phyloP scores from a whole-genome alignment of 2,329 filamentous ascomycete genomes.

The Pseudocercospora vitis region DNA sequence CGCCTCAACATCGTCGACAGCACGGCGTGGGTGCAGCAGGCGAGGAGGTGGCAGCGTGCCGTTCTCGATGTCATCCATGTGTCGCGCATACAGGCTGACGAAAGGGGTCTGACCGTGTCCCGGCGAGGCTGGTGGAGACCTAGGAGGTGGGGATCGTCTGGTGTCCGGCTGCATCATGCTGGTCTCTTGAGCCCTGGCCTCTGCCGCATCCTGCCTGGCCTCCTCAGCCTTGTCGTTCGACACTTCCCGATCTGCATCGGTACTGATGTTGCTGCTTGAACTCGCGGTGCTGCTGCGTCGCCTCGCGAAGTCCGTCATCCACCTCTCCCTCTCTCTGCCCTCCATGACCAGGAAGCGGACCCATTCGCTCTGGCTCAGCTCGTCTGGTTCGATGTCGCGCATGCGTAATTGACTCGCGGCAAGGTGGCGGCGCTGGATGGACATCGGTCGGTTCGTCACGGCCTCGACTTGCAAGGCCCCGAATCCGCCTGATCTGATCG shows the following conservation, averaged over 20 bases:
- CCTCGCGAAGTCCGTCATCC: constrained; percentile 35
- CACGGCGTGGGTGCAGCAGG: constrained; percentile 29
- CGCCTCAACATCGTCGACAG: constrained; percentile 31
- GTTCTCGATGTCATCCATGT: constrained; percentile 30
- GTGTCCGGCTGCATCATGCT: constrained; percentile 17
- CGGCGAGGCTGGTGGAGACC: neutral
- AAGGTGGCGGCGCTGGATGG: constrained; percentile 38
- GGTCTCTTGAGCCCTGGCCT: constrained; percentile 26
- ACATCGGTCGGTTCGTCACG: constrained; percentile 36
- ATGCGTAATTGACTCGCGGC: constrained; percentile 38
- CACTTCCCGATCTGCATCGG: constrained; percentile 22
- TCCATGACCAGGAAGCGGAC: constrained; percentile 39
- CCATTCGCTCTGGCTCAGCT: constrained; percentile 38
- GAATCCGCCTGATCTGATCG: constrained; percentile 38
- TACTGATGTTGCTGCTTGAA: constrained; percentile 18
- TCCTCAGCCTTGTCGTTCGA: constrained; percentile 36
- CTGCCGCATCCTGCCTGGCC: constrained; percentile 32
- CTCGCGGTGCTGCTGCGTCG: constrained; percentile 32
- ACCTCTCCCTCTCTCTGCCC: constrained; percentile 36
- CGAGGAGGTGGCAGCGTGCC: constrained; percentile 21
- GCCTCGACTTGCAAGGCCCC: constrained; percentile 39
- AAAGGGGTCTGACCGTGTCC: constrained; percentile 29
- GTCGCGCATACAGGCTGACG: constrained; percentile 35
- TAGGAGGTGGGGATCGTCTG: constrained; percentile 12
- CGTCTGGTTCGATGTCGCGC: constrained; percentile 39